Conservation (phyloP, 1,139 yeast species). For the Diutina mesorugosa region DNA sequence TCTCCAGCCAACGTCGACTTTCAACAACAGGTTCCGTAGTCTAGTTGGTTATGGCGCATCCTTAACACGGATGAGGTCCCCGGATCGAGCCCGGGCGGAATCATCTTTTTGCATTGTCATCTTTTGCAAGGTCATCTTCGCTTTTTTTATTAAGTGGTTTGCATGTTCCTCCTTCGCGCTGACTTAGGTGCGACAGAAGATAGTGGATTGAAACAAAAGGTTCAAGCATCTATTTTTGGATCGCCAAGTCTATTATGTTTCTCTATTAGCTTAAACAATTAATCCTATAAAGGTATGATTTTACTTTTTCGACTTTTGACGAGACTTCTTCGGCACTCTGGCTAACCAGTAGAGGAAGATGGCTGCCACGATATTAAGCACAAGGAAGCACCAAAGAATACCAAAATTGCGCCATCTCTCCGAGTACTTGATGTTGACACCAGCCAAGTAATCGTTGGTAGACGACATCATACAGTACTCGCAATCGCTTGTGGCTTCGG, state of each 20-base stretch:
- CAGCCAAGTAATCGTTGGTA: conserved; percentile 39
- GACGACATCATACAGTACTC: conserved; percentile 33
- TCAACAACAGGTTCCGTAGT: neutral
- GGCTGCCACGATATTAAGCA: conserved; percentile 39
- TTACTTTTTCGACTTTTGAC: conserved; percentile 3
- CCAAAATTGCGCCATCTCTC: conserved; percentile 63
- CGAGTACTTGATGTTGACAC: conserved; percentile 25
- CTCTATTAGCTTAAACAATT: too few relatives aligned
- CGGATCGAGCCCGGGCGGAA: neutral
- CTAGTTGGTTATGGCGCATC: neutral
- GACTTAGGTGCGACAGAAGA: too few relatives aligned
- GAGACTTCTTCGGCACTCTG: conserved; percentile 51
- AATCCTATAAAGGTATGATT: too few relatives aligned
- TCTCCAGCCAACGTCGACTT: too few relatives aligned
- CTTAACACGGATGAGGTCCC: neutral
- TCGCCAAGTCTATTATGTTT: too few relatives aligned
- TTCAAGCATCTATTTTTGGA: too few relatives aligned
- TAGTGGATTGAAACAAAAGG: too few relatives aligned
- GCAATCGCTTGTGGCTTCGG: conserved; percentile 31
- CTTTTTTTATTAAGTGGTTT: too few relatives aligned
- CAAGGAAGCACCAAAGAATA: conserved; percentile 27
- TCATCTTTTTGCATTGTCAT: neutral
- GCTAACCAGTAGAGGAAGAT: conserved; percentile 56
- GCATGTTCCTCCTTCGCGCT: too few relatives aligned
- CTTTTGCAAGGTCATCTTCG: too few relatives aligned